Conservation (phyloP, 2,329 filamentous ascomycete genomes). For the Pestalotiopsis sp. region DNA sequence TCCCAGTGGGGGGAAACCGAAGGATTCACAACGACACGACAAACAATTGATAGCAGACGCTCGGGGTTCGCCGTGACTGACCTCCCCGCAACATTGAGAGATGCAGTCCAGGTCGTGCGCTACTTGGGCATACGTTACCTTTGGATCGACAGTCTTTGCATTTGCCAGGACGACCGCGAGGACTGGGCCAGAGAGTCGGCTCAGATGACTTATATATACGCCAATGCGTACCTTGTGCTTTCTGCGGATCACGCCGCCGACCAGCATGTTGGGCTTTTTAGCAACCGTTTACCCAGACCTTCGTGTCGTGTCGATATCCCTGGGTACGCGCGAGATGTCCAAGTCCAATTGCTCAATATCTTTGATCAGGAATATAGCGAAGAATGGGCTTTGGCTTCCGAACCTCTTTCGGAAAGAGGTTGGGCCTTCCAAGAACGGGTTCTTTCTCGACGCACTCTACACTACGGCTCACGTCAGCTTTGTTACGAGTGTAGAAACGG, state of each 20-base stretch:
- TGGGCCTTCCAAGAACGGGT: slow-evolving; percentile 14
- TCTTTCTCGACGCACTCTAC: slow-evolving; percentile 8
- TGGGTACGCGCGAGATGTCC: slow-evolving; percentile 5
- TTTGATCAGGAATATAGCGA: neutral
- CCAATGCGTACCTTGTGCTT: slow-evolving; percentile 10
- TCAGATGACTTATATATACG: slow-evolving; percentile 17
- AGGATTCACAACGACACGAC: neutral
- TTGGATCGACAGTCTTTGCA: slow-evolving; percentile 20
- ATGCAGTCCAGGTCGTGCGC: neutral
- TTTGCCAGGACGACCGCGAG: slow-evolving; percentile 16
- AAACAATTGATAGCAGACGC: neutral
- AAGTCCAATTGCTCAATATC: neutral
- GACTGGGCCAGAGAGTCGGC: slow-evolving; percentile 17
- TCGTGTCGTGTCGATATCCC: slow-evolving; percentile 1
- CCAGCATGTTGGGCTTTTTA: slow-evolving; percentile 5
- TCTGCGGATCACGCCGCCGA: slow-evolving; percentile 12
- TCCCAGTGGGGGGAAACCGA: neutral
- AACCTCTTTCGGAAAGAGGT: neutral
- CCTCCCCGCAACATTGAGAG: slow-evolving; percentile 3
- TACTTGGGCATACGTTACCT: slow-evolving; percentile 9
- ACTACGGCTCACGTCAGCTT: slow-evolving; percentile 5
- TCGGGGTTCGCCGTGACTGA: slow-evolving; percentile 4
- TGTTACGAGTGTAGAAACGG: slow-evolving; percentile 9
- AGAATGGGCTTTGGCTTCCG: neutral
- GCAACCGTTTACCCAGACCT: neutral